Evolutionary conservation across 179 eudicot genomes (phyloP), one percentile per base, ranked within the genome.

Genomic region (Patellifolia procumbens): DNA sequence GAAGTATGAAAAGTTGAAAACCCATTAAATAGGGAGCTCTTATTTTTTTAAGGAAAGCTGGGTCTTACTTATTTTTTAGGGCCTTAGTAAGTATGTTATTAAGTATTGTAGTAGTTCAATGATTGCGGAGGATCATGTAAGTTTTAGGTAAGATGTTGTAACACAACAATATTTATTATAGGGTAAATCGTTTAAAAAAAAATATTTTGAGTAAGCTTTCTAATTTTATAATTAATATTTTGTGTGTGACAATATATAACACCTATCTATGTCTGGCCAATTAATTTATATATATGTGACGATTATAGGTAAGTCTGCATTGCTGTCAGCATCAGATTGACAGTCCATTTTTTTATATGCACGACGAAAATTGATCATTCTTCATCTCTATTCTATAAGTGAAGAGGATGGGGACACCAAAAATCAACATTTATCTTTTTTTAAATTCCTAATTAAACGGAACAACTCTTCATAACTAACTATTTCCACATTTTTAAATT

Each of bases 141-240:
- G 65, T 22, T 72, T 72, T 72, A 72, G 75, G 75, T 72, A 52
- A 72, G 65, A 72, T 55, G 65, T 72, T 66, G n/a, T n/a, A n/a
- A 42, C 26, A 45, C 63, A 26, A 42, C 35, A 32, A n/a, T 34
- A 72, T 59, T 46, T 15, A 46, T n/a, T 16, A 7, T 10, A 1
- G 22, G 26, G 24, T 59, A 32, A 72, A 31, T 46, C 31, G 59
- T 31, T n/a, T 19, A 34, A 32, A 19, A 1, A 15, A 28, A n/a
- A n/a, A n/a, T n/a, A n/a, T n/a, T n/a, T n/a, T n/a, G n/a, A n/a
- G n/a, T n/a, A n/a, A 7, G 49, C 49, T 45, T 45, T 45, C 49
- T 15, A 9, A 45, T 45, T 32, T 63, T 19, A 20, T 11, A 10
- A 9, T 62, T 32, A 32, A 34, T 63, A 63, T 3, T 42, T 31